A percentile compares a stretch with the other conserved stretches of the same genome.
These are phyloP conservation scores for Xylaria sp. DNA, from an alignment of 495 filamentous ascomycete species.

Conservation along the genomic window DNA sequence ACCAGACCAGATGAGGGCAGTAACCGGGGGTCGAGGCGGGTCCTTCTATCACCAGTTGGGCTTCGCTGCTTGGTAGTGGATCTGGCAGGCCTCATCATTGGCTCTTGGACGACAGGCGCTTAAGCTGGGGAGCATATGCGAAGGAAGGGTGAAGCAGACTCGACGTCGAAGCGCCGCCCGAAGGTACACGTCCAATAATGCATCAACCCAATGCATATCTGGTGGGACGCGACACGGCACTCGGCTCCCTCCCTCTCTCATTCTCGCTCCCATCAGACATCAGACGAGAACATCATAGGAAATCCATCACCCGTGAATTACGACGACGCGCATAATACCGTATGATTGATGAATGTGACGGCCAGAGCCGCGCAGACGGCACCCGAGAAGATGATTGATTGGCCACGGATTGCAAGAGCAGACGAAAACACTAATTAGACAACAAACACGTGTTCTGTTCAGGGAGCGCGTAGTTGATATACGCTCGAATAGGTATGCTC, in stretches of 20 bases:
- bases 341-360: background rate
- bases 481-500: background rate
- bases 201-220: too few relatives aligned
- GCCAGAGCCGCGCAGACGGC: background rate
- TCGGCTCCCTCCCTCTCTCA: background rate
- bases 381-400: background rate
- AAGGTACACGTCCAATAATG: too few relatives aligned
- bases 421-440: background rate
- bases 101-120: slow-evolving; percentile 18
- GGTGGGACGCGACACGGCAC: slow-evolving; percentile 16
- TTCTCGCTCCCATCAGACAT: background rate
- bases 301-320: background rate
- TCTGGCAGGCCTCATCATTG: slow-evolving; percentile 23
- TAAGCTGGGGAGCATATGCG: background rate
- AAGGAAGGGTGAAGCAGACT: background rate
- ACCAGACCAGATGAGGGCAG: background rate
- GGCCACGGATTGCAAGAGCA: background rate
- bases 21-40: slow-evolving; percentile 19
- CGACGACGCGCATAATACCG: background rate
- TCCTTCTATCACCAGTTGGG: background rate
- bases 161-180: slow-evolving; percentile 15
- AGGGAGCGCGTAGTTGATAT: too few relatives aligned
- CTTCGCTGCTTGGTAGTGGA: slow-evolving; percentile 8
- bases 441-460: background rate
- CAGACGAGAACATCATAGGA: too few relatives aligned